Conservation (phyloP, 1,284 basidiomycete species). For the Apiotrichum sp. region DNA sequence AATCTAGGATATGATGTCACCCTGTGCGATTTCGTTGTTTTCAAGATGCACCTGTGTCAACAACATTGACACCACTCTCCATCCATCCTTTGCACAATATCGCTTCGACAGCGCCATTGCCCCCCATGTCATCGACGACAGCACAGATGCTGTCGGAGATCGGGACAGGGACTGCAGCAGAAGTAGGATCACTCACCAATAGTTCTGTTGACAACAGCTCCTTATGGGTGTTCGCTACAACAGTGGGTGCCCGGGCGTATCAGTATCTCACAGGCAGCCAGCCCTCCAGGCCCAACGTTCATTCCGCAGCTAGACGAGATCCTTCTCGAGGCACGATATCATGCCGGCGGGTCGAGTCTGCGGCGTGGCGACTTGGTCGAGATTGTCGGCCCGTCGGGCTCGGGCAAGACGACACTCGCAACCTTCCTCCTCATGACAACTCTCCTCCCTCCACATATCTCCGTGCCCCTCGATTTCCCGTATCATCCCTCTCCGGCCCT, state of each 20-base stretch:
- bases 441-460: slow-evolving; percentile 23
- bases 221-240: slow-evolving; percentile 29
- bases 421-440: slow-evolving; percentile 30
- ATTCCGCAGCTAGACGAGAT: slow-evolving; percentile 34
- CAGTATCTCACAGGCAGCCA: slow-evolving; percentile 19
- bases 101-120: not conserved
- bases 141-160: slow-evolving; percentile 26
- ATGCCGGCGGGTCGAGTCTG: slow-evolving; percentile 29
- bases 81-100: not conserved
- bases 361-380: slow-evolving; percentile 45
- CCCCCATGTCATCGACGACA: slow-evolving; percentile 6
- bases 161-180: slow-evolving; percentile 25
- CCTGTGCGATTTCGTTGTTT: not conserved
- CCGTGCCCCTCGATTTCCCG: slow-evolving; percentile 9
- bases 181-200: slow-evolving; percentile 19
- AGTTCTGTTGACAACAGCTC: slow-evolving; percentile 3
- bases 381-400: slow-evolving; percentile 39
- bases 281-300: slow-evolving; percentile 41
- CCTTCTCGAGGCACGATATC: slow-evolving; percentile 26
- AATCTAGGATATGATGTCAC: not conserved
- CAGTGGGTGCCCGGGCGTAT: slow-evolving; percentile 16
- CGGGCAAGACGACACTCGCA: slow-evolving; percentile 28
- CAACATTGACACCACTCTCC: not conserved
- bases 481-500: not conserved
- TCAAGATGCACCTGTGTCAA: not conserved